phyloP scores from a whole-genome alignment of 306 rosid species.

The Mucuna pruriens region DNA sequence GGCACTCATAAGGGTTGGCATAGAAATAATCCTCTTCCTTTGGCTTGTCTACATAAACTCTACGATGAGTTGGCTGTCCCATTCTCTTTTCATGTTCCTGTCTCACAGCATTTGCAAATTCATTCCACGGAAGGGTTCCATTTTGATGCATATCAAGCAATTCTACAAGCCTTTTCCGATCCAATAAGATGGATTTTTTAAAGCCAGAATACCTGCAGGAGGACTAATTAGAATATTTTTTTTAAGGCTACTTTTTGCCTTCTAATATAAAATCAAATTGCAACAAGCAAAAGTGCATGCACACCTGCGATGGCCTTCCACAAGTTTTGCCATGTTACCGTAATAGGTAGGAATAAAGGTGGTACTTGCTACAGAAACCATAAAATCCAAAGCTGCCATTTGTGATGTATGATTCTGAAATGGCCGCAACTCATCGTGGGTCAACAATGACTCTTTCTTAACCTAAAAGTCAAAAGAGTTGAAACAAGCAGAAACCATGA shows the following conservation, averaged over 20 bases:
- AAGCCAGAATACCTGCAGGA: constrained; percentile 86
- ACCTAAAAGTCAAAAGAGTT: constrained; percentile 50
- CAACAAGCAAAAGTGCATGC: constrained; percentile 12
- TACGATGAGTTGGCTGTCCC: constrained; percentile 79
- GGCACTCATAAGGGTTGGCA: constrained; percentile 93
- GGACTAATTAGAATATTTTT: constrained; percentile 31
- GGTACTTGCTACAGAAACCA: constrained; percentile 91
- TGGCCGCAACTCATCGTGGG: constrained; percentile 70
- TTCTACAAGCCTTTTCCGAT: constrained; percentile 75
- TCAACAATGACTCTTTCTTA: constrained; percentile 81
- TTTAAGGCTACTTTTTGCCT: constrained; percentile 13
- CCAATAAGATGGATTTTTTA: constrained; percentile 66
- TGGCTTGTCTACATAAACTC: constrained; percentile 71
- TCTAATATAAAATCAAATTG: constrained; percentile 10
- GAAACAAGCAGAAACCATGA: neutral
- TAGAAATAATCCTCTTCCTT: constrained; percentile 98
- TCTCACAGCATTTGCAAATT: constrained; percentile 58
- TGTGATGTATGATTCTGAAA: constrained; percentile 97
- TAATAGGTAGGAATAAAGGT: constrained; percentile 90
- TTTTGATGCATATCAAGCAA: constrained; percentile 81
- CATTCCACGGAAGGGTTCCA: constrained; percentile 72
- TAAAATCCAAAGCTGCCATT: constrained; percentile 97
- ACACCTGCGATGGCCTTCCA: constrained; percentile 97
- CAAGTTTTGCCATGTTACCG: constrained; percentile 99
- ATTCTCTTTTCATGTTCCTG: constrained; percentile 67